Evolutionary conservation across 306 rosid species (phyloP), one percentile per base, ranked within the genome.

Genomic region (Pueraria montana): DNA sequence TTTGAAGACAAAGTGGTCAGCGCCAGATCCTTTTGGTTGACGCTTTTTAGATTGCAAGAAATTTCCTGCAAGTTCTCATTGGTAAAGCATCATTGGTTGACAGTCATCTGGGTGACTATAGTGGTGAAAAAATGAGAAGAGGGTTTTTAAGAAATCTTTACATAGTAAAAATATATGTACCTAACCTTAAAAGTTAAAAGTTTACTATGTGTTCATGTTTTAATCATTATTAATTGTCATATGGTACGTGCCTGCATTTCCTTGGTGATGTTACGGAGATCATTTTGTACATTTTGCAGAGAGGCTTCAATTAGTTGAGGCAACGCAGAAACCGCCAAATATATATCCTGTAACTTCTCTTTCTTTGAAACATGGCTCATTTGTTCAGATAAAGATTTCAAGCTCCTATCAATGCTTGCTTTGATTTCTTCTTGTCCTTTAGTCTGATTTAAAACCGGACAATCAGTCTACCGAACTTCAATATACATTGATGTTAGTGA

Each of bases 401-500:
- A 87, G 88, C 93, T 91, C 77, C 67, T 89, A 36, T 89, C 93
- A 56, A 92, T 66, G 86, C 80, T 91, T 82, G 89, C 89, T 89
- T 86, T 92, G 61, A 90, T 56, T 71, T 92, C 97, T 83, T 92
- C 96, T 71, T 91, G 98, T 83, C 91, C 93, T 87, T 88, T 94
- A 75, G 62, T 89, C 99, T 96, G 90, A 83, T 83, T 87, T 56
- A 72, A 77, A 83, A 80, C 55, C 85, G 70, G 59, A 67, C 55
- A 26, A n/a, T 86, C 83, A 63, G 72, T 65, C 72, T 14, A 42
- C 53, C 64, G 83, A 86, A 82, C 74, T 79, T 67, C 74, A 21
- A 80, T 50, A 61, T 73, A 20, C 61, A 64, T 36, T 66, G 43
- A 85, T 48, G 81, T 76, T 63, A 73, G 82, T 83, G 70, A 71